Evolutionary conservation across 139 green algal genomes (phyloP).

Genomic region (Ettlia oleoabundans): DNA sequence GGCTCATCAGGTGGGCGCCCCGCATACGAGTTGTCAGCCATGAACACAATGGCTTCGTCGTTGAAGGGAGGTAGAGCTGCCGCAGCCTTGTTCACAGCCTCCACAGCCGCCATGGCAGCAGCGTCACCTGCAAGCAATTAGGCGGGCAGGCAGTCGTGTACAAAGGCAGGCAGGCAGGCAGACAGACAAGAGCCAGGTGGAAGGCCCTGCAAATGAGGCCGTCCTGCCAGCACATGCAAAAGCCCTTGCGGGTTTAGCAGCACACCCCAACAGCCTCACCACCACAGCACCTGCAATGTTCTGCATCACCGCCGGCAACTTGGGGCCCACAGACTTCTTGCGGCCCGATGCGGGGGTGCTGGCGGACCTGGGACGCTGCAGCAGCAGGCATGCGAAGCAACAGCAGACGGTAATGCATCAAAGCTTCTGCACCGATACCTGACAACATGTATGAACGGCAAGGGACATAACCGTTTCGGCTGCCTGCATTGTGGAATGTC

Average conservation of each 20-base stretch:
- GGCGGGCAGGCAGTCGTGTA: not conserved
- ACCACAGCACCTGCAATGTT: not conserved
- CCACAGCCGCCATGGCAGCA: constrained; percentile 40
- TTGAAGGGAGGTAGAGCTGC: constrained; percentile 48
- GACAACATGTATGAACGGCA: too few relatives aligned
- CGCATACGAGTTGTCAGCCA: constrained; percentile 26
- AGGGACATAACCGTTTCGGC: not conserved
- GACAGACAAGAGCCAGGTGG: not conserved
- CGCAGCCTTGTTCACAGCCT: constrained; percentile 40
- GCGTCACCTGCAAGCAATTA: not conserved
- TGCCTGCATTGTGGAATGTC: too few relatives aligned
- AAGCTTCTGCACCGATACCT: too few relatives aligned
- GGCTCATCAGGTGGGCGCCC: constrained; percentile 42
- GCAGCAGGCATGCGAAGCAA: not conserved
- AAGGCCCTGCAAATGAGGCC: not conserved
- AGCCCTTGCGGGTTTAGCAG: not conserved
- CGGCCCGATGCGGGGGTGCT: not conserved
- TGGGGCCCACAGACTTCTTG: not conserved
- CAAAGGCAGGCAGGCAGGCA: not conserved
- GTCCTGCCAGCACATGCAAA: not conserved
- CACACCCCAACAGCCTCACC: not conserved
- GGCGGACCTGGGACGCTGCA: constrained; percentile 20
- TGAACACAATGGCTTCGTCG: constrained; percentile 18
- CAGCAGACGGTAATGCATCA: not conserved
- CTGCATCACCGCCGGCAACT: constrained; percentile 13